Base-by-base conservation (phyloP, 345 rosid species). In the Raphanus raphanistrum region DNA sequence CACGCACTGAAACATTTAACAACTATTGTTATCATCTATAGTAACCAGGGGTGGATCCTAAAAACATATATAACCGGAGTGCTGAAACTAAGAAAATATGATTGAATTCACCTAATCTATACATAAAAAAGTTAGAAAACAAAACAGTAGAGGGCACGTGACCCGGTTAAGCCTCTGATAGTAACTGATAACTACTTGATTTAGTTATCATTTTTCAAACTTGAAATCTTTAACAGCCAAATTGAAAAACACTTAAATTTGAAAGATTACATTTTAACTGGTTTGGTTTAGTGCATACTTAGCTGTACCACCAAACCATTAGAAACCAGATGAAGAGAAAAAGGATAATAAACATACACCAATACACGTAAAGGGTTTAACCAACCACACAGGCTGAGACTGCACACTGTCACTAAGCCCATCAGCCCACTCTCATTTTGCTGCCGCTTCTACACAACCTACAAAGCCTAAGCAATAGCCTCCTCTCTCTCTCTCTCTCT, bases 371-470 rank as follows among this genome's bases (percentile, higher is more conserved):
- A 29, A 31, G 31, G 6, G 21, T 21, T 63, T 63, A 57, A n/a
- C n/a, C n/a, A 25, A 13, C 3, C 26, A 74, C 54, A 74, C 2
- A 74, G 78, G 72, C 79, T 68, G 67, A 43, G 32, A 48, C 33
- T 12, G 27, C 26, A 33, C 52, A 73, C 54, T 63, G 64, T 35
- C 29, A 21, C 31, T 7, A 66, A 66, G 76, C 81, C 81, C 81
- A 78, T 38, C 67, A 70, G 67, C 35, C 16, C 59, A 26, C 57
- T 9, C 15, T 16, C 17, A 16, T 16, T 25, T n/a, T 41, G 64
- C 63, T 41, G 77, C 81, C 77, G 81, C 81, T 78, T 78, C 73
- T 66, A 35, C 77, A 66, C 73, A 72, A 72, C 76, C 81, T 78
- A 78, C 81, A 43, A 11, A 71, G 68, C 76, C 54, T 41, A 43